Percentiles rank a stretch among this genome's conserved stretches.
These are phyloP conservation scores for Colletotrichum australisinense DNA, from an alignment of 2,329 filamentous ascomycete species.

Conservation along the genomic window DNA sequence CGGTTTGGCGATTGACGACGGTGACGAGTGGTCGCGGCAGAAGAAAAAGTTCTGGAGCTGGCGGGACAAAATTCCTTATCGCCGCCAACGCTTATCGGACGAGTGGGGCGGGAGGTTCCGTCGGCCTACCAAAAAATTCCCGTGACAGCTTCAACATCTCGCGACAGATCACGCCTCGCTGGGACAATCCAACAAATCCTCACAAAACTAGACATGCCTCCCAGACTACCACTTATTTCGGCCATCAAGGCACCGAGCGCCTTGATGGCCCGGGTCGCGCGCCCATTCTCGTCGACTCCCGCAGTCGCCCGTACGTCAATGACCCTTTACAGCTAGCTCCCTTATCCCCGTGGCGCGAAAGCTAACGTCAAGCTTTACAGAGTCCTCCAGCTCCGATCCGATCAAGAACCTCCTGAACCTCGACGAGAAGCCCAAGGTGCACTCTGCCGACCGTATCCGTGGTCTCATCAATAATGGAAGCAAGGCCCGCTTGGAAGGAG, in stretches of 20 bases:
- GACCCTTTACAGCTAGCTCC: background rate
- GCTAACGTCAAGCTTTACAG: constrained; percentile 15
- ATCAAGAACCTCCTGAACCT: constrained; percentile 32
- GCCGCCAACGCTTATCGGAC: constrained; percentile 8
- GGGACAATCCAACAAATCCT: constrained; percentile 30
- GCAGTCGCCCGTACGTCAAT: constrained; percentile 24
- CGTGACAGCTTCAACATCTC: constrained; percentile 34
- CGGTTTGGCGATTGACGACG: constrained; percentile 1
- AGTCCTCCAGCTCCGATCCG: constrained; percentile 7
- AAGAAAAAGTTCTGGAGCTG: constrained; percentile 25
- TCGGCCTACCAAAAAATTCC: constrained; percentile 35
- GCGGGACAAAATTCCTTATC: constrained; percentile 35
- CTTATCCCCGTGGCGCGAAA: background rate
- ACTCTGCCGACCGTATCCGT: constrained; percentile 28
- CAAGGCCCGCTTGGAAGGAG: constrained; percentile 38
- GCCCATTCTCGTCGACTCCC: constrained; percentile 33
- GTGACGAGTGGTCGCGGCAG: background rate
- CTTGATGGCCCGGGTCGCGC: constrained; percentile 30
- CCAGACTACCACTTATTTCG: constrained; percentile 47
- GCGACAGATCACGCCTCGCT: constrained; percentile 28
- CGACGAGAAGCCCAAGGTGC: constrained; percentile 18
- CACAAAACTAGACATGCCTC: constrained; percentile 50
- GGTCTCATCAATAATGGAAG: constrained; percentile 38
- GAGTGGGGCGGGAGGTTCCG: constrained; percentile 35
- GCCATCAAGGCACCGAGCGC: constrained; percentile 27